These are phyloP conservation scores for Hypoxylon sp. DNA, from an alignment of 2,329 filamentous ascomycete species.

Conservation along the genomic window DNA sequence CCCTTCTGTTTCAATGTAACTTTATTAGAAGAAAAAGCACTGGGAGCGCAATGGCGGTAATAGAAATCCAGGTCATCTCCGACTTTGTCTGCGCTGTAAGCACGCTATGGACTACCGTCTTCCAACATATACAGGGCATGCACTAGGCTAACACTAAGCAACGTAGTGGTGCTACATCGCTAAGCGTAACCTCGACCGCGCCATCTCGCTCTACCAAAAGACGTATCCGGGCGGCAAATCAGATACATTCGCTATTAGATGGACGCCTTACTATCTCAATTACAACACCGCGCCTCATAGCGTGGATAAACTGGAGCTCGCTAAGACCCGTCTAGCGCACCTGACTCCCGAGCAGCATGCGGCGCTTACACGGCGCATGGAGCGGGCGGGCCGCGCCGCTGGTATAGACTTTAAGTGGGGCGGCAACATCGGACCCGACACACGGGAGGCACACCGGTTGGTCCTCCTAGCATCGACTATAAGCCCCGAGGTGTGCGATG, in stretches of 20 bases:
- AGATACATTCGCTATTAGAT: constrained; percentile 57
- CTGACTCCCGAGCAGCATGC: constrained; percentile 50
- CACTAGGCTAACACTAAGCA: not conserved
- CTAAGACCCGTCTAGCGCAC: constrained; percentile 46
- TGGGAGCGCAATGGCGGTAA: constrained; percentile 15
- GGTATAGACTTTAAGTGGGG: constrained; percentile 56
- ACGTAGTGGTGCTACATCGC: constrained; percentile 59
- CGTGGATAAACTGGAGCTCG: constrained; percentile 46
- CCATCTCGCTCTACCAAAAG: constrained; percentile 58
- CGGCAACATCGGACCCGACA: constrained; percentile 55
- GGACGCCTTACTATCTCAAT: constrained; percentile 58
- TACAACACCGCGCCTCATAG: constrained; percentile 46
- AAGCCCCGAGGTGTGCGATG: constrained; percentile 16
- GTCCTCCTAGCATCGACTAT: constrained; percentile 41
- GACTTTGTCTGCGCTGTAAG: constrained; percentile 55
- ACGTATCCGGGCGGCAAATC: constrained; percentile 57
- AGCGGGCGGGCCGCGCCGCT: constrained; percentile 51
- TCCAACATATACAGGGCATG: not conserved
- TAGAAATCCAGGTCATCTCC: constrained; percentile 50
- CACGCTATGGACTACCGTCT: not conserved
- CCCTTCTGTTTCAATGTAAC: too few species aligned
- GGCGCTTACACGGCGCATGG: constrained; percentile 50
- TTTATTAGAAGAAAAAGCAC: too few species aligned
- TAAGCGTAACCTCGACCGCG: constrained; percentile 56
- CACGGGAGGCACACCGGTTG: constrained; percentile 55